Base-by-base conservation (phyloP, 768 basidiomycete species). In the Boletus rubropictus region DNA sequence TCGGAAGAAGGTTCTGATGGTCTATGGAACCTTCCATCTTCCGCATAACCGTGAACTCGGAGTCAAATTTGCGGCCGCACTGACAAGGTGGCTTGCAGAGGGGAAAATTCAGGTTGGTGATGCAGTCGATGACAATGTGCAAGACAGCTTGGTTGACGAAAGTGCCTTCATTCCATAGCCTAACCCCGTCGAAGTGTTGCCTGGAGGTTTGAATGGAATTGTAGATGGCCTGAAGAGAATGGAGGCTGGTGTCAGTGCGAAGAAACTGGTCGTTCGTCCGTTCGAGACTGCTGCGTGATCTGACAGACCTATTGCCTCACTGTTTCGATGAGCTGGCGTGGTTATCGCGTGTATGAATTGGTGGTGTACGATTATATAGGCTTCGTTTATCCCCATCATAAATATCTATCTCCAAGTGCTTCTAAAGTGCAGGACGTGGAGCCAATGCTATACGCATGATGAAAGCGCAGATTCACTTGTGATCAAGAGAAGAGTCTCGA, bases 161-260 rank as follows among this genome's bases (percentile, higher is more conserved):
- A 20, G 10, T n/a, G 25, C 2, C 14, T 37, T 29, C 17, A 12
- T 24, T 40, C n/a, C 38, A 22, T 37, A 69, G 72, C 70, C 73
- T 1, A 70, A 67, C 45, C 51, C 53, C 29, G 55, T 70, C 9
- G 69, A 74, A 44, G 62, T 72, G 7, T 44, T 76, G 14, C 61
- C 63, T 0, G 58, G 60, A 20, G 73, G 74, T 0, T 47, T 74
- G n/a, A 55, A 54, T 1, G 72, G 66, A 1, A 55, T 75, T 7
- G 46, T 43, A 0, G 56, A 46, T 29, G 71, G 65, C 4, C 34
- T 76, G 41, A 52, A 62, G 33, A 54, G 55, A 36, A 35, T 75
- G 40, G 54, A 57, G 48, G 43, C 42, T 1, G 60, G 68, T 6
- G 49, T 73, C 4, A 75, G 71, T 37, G 73, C 63, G 3, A 59